Evolutionary conservation across 2,329 filamentous ascomycete species (phyloP), one percentile per base, ranked within the genome.

Genomic region (Magnaporthiopsis rhizophila): DNA sequence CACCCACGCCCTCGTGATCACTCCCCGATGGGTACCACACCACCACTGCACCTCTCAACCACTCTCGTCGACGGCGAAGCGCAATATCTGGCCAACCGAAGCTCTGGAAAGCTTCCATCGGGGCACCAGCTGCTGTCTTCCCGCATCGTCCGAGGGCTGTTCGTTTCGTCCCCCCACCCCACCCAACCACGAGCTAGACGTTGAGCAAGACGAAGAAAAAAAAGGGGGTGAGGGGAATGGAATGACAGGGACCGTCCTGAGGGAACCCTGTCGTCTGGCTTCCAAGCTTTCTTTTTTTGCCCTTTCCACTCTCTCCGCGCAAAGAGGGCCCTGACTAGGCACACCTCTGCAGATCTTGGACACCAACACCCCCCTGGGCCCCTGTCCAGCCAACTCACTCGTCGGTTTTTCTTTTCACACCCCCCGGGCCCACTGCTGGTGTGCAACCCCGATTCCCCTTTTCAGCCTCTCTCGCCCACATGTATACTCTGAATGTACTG

Each of bases 321-420:
- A 58, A 38, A 60, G 28, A 18, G 59, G 59, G 59, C 32, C 59
- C 59, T 60, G 59, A 60, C 59, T 60, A 60, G 59, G 21, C 32
- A 36, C 32, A 60, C 18, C 21, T 60, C 21, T 60, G 59, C 59
- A 60, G 59, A 60, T 60, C 59, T 60, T 21, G 30, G 6, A 28
- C 59, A 38, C n/a, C 30, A 21, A 36, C 36, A 36, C 58, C 58
- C 59, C 58, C 58, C 56, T 3, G 12, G 56, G 56, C 15, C 56
- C 56, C 56, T 58, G 56, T 58, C n/a, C n/a, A 28, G 56, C 26
- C 56, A 58, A 28, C 56, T 58, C 56, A 24, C 34, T 30, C 30
- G 30, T 59, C 18, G 58, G 2, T 2, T 12, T 59, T 21, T 1
- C 9, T 30, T 30, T 30, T 34, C 12, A 6, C 58, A 45, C 38